phyloP scores from a whole-genome alignment of 2,329 filamentous ascomycete species.

The Curvularia sp. region DNA sequence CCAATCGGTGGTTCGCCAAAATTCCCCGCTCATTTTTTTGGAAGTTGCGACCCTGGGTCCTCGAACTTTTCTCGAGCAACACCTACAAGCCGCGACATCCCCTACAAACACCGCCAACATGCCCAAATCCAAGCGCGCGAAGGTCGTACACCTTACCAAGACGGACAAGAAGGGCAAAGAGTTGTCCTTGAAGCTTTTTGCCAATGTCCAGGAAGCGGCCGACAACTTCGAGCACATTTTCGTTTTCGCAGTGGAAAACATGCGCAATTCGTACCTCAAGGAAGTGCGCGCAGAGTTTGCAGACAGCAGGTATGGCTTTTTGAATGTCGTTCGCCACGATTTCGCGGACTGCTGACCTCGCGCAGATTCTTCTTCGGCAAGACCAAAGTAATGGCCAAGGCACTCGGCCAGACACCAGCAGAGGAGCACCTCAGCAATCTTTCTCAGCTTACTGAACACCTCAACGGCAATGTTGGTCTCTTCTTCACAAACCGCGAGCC shows the following conservation, averaged over 20 bases:
- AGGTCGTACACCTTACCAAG: conserved; percentile 87
- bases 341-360: conserved; percentile 20
- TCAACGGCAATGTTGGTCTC: conserved; percentile 85
- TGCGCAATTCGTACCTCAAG: conserved; percentile 97
- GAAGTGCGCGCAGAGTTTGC: conserved; percentile 83
- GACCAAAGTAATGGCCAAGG: conserved; percentile 98
- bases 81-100: conserved; percentile 22
- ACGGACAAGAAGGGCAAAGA: conserved; percentile 95
- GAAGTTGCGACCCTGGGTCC: conserved; percentile 23
- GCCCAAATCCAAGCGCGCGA: conserved; percentile 95
- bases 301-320: conserved; percentile 75
- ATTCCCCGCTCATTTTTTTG: conserved; percentile 42
- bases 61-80: conserved; percentile 36
- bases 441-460: conserved; percentile 70
- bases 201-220: conserved; percentile 84
- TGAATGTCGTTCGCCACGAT: neutral
- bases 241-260: conserved; percentile 93
- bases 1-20: conserved; percentile 43
- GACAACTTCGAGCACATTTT: conserved; percentile 90
- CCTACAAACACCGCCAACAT: conserved; percentile 61
- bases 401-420: conserved; percentile 79
- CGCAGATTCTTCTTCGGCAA: conserved; percentile 95
- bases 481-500: conserved; percentile 85
- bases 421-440: conserved; percentile 83
- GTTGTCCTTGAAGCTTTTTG: conserved; percentile 82